Conservation (phyloP, 306 rosid genomes). For the Begonia fuchsioides region DNA sequence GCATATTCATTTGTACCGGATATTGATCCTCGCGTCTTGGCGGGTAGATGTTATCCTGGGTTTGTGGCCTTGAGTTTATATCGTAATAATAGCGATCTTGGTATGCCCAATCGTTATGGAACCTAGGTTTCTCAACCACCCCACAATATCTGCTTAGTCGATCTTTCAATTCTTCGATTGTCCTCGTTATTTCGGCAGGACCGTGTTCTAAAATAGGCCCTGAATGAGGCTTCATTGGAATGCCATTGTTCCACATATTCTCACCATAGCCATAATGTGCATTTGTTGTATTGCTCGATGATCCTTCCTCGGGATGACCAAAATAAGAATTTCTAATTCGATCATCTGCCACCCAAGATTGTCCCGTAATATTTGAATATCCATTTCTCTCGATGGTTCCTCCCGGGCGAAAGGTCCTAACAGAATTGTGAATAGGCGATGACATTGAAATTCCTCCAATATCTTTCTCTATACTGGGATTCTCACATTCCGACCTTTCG, state of each 20-base stretch:
- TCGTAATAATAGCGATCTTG: conserved; percentile 12
- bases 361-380: conserved; percentile 12
- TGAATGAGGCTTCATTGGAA: conserved; percentile 3
- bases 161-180: conserved; percentile 32
- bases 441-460: conserved; percentile 3
- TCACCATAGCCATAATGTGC: conserved; percentile 11
- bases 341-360: conserved; percentile 9
- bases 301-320: conserved; percentile 20
- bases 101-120: conserved; percentile 14
- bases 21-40: conserved; percentile 16
- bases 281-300: conserved; percentile 20
- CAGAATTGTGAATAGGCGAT: conserved; percentile 1
- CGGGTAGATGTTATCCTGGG: conserved; percentile 17
- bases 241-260: conserved; percentile 5
- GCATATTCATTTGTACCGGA: conserved; percentile 15
- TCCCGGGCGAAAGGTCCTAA: conserved; percentile 10
- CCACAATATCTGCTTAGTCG: conserved; percentile 19
- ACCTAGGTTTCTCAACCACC: conserved; percentile 19
- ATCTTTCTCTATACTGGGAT: background rate
- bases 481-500: conserved; percentile 8
- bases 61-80: conserved; percentile 4
- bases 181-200: conserved; percentile 24
- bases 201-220: conserved; percentile 11
- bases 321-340: conserved; percentile 12
- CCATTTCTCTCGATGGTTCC: too few relatives aligned